These are phyloP conservation scores for Leishmania mexicana DNA, from an alignment of 208 protist species.

Conservation along the genomic window DNA sequence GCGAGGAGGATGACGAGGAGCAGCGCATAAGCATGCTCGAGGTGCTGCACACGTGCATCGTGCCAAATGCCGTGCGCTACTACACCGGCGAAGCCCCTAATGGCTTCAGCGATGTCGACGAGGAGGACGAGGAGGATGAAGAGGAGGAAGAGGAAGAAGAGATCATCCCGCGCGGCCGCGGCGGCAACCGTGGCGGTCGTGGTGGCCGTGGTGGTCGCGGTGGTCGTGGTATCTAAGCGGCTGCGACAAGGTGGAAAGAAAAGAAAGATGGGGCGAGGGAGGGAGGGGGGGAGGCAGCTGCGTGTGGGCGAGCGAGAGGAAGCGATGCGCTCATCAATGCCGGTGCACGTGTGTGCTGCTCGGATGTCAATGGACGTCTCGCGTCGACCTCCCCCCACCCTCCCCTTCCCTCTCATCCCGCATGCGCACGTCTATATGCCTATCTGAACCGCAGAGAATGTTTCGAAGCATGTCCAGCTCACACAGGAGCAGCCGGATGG, in stretches of 20 bases:
- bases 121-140: conserved; percentile 79
- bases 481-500: neutral
- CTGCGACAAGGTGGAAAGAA: neutral
- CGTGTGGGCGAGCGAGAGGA: neutral
- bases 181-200: conserved; percentile 31
- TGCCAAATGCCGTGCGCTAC: conserved; percentile 79
- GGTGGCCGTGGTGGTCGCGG: conserved; percentile 35
- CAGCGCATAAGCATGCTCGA: conserved; percentile 44
- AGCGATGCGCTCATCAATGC: neutral
- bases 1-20: conserved; percentile 57
- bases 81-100: conserved; percentile 90
- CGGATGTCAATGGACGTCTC: neutral
- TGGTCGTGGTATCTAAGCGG: conserved; percentile 34
- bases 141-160: conserved; percentile 63
- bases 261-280: neutral
- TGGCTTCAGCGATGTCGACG: conserved; percentile 67
- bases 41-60: conserved; percentile 69
- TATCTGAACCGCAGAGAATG: neutral
- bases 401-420: neutral
- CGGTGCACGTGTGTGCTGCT: neutral
- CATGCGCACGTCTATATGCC: neutral
- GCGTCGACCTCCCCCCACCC: neutral
- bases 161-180: conserved; percentile 41
- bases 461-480: neutral
- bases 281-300: neutral